Evolutionary conservation across 2,329 filamentous ascomycete species (phyloP), one percentile per base, ranked within the genome.

Genomic region (Elsinoe necatrix): DNA sequence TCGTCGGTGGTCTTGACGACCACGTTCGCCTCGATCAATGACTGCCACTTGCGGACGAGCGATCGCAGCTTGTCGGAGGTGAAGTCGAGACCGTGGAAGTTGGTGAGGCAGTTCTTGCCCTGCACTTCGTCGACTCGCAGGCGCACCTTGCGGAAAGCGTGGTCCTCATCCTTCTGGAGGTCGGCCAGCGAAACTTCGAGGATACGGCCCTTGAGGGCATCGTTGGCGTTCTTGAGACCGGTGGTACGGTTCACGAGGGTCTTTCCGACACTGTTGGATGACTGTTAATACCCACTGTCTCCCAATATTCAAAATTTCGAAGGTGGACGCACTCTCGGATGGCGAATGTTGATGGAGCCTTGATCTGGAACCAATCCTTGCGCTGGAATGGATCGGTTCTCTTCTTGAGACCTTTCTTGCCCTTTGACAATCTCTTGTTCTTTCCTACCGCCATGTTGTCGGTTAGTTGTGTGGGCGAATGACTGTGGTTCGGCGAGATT

Each of bases 331-430:
- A 96, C 92, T 97, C 92, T 87, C 92, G 81, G 75, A 89, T 82
- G 77, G 88, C 86, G 83, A 97, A 97, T 69, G 91, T 95, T 69
- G 90, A 90, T 68, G 93, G 93, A 60, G 93, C 92, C 89, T 97
- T 97, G 79, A 98, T 85, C 72, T 86, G 88, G 81, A 91, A 98
- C 89, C 95, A 97, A 77, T 97, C 93, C 84, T 98, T 98, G 42
- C 54, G 61, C 72, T 91, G 84, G 83, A 97, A 97, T 72, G 93
- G 92, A 78, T 98, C 93, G 72, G 91, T 92, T 81, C 92, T 92
- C 92, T 98, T 97, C 89, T 97, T 97, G 76, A 97, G 83, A 78
- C 93, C 92, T 86, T 98, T 98, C 89, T 97, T 98, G 81, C 93
- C 93, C 85, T 98, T 98, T 67, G 93, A 97, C 82, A 98, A 85